A percentile compares a stretch with the other conserved stretches of the same genome.
These are phyloP conservation scores for Avena insularis DNA, from an alignment of 176 grass and related monocot species.

Conservation along the genomic window DNA sequence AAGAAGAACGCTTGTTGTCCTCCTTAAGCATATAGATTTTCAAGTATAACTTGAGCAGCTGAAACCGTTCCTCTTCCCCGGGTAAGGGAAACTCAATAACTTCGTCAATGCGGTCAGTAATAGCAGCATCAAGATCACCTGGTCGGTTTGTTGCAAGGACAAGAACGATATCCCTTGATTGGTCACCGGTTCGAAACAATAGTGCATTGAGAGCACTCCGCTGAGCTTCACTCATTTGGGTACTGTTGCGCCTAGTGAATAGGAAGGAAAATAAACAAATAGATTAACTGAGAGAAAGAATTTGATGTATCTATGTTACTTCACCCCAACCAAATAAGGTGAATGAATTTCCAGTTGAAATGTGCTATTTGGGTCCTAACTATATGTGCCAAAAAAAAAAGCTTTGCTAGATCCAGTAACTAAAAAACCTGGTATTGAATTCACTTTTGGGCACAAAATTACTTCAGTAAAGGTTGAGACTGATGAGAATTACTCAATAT, in stretches of 20 bases:
- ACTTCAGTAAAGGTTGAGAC: conserved; percentile 5
- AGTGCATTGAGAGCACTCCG: conserved; percentile 94
- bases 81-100: conserved; percentile 90
- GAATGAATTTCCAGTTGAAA: conserved; percentile 11
- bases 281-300: conserved; percentile 19
- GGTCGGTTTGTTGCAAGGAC: conserved; percentile 92
- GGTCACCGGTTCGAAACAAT: conserved; percentile 92
- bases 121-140: conserved; percentile 87
- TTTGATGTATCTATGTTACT: conserved; percentile 2
- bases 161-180: conserved; percentile 85
- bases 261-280: conserved; percentile 33
- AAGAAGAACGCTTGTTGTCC: conserved; percentile 43
- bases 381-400: neutral
- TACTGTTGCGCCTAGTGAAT: conserved; percentile 80
- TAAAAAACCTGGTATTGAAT: neutral
- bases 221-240: conserved; percentile 90
- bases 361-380: conserved; percentile 13
- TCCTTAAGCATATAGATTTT: conserved; percentile 72
- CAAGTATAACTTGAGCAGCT: conserved; percentile 87
- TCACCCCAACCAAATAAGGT: neutral
- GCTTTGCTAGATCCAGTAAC: neutral
- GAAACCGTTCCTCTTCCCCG: conserved; percentile 77
- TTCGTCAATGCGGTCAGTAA: conserved; percentile 96
- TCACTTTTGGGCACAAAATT: conserved; percentile 12
- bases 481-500: neutral